Percentiles rank a stretch among this genome's conserved stretches.
These are phyloP conservation scores for Dactylella cylindrospora DNA, from an alignment of 2,329 filamentous ascomycete genomes.

Conservation along the genomic window DNA sequence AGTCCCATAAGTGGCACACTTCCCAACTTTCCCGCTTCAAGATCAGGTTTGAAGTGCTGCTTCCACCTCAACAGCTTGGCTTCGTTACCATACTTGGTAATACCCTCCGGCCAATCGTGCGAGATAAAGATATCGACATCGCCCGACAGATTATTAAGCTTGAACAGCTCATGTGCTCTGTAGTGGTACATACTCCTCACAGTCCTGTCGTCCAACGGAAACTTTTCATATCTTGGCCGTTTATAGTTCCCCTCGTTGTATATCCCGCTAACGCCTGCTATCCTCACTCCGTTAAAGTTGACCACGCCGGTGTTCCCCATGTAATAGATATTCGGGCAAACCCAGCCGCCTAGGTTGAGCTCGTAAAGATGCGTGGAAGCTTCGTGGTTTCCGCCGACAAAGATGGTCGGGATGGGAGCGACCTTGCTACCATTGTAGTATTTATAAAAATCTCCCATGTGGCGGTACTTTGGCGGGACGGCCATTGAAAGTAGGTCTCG, in stretches of 20 bases:
- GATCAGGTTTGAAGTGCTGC: constrained; percentile 73
- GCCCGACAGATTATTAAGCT: constrained; percentile 77
- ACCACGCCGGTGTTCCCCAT: constrained; percentile 89
- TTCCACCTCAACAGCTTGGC: constrained; percentile 71
- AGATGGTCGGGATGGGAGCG: constrained; percentile 87
- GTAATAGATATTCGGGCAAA: constrained; percentile 95
- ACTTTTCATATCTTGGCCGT: constrained; percentile 77
- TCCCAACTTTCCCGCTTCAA: constrained; percentile 71
- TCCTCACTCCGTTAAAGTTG: constrained; percentile 77
- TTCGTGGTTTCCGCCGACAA: constrained; percentile 94
- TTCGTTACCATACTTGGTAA: constrained; percentile 76
- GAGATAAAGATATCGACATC: constrained; percentile 90
- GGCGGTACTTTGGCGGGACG: constrained; percentile 82
- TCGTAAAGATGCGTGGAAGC: constrained; percentile 88
- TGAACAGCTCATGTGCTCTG: constrained; percentile 85
- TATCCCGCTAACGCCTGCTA: constrained; percentile 88
- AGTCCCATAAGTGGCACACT: constrained; percentile 77
- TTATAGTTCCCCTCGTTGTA: constrained; percentile 90
- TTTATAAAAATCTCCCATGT: constrained; percentile 86
- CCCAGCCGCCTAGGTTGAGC: constrained; percentile 93
- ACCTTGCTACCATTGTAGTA: constrained; percentile 79
- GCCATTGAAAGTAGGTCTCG: constrained; percentile 85
- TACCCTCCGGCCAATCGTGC: constrained; percentile 88
- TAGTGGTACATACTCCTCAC: constrained; percentile 85
- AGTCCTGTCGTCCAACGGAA: constrained; percentile 79